phyloP scores from a whole-genome alignment of 2,329 filamentous ascomycete genomes.

The Fusarium circinatum region DNA sequence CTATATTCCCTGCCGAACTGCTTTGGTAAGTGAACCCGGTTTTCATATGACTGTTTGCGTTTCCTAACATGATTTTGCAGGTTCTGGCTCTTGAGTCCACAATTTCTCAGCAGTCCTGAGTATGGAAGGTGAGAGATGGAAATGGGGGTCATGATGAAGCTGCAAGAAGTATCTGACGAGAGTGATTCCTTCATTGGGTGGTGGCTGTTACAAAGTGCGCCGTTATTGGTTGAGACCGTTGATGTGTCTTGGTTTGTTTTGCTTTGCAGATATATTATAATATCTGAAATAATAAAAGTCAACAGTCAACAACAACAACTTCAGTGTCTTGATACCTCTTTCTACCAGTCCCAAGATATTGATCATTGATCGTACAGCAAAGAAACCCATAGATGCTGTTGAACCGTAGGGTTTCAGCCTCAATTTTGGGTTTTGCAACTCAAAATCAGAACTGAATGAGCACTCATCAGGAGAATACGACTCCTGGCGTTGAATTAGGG shows the following conservation, averaged over 20 bases:
- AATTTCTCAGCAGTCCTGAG: conserved; percentile 34
- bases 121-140: neutral
- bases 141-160: neutral
- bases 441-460: neutral
- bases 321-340: neutral
- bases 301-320: neutral
- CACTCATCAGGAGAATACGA: neutral
- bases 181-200: neutral
- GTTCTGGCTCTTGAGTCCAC: conserved; percentile 61
- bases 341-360: neutral
- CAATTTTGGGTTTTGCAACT: too few species aligned
- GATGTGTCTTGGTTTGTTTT: conserved; percentile 2
- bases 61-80: conserved; percentile 47
- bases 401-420: too few species aligned
- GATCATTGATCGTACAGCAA: neutral
- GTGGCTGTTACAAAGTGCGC: neutral
- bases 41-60: neutral
- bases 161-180: neutral
- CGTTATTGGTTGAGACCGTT: neutral
- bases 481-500: neutral
- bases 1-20: conserved; percentile 86
- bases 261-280: conserved; percentile 1
- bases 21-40: conserved; percentile 70
- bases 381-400: neutral
- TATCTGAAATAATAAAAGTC: conserved; percentile 25